Conservation (phyloP, 164 flowering plant species). For the Piper longum region DNA sequence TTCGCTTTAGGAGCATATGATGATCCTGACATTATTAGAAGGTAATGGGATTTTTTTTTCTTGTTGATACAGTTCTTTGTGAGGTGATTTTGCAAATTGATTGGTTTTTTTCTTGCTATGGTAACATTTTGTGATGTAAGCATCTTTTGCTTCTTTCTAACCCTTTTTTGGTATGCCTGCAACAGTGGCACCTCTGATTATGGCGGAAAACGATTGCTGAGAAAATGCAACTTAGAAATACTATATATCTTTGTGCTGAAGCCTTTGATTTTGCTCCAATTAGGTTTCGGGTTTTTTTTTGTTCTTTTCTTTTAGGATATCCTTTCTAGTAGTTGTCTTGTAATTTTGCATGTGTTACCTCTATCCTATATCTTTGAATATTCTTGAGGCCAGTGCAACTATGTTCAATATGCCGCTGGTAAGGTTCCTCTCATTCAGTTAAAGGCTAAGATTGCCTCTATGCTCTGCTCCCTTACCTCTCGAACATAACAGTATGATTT, state of each 20-base stretch:
- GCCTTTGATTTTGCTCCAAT: conserved; percentile 17
- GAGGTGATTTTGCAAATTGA: background rate
- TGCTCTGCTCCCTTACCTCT: conserved; percentile 40
- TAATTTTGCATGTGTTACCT: conserved; percentile 31
- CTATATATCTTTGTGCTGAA: conserved; percentile 19
- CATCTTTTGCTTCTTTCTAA: conserved; percentile 21
- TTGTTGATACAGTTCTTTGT: background rate
- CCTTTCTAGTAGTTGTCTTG: conserved; percentile 21
- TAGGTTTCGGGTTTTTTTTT: conserved; percentile 9
- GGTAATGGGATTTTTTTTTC: conserved; percentile 34
- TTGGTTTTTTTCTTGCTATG: background rate
- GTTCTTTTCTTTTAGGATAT: conserved; percentile 13
- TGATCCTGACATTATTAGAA: conserved; percentile 77
- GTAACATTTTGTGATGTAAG: background rate
- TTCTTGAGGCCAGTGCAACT: conserved; percentile 22
- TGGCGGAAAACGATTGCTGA: conserved; percentile 38
- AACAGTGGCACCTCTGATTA: conserved; percentile 33
- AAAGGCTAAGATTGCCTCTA: conserved; percentile 64
- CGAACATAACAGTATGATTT: conserved; percentile 38
- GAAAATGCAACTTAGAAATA: conserved; percentile 24
- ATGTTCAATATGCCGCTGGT: conserved; percentile 39
- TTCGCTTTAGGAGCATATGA: conserved; percentile 77
- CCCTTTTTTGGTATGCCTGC: conserved; percentile 40
- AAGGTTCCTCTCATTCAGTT: conserved; percentile 47
- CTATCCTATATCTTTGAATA: conserved; percentile 33